phyloP scores from a whole-genome alignment of 2,329 filamentous ascomycete species.

The Diatrype stigma region DNA sequence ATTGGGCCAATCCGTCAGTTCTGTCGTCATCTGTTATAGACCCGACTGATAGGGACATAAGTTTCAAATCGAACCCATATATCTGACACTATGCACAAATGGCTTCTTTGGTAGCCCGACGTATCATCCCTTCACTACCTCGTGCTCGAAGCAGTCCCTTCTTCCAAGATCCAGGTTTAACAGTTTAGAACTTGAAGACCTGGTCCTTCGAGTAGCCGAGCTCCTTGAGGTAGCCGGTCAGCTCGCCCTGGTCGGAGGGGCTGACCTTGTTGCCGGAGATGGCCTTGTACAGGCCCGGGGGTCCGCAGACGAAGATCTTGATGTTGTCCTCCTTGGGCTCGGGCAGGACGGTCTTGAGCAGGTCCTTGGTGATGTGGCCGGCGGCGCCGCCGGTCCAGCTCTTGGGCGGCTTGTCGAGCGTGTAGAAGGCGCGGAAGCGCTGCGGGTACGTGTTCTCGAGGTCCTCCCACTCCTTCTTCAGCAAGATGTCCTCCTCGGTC shows the following conservation, averaged over 20 bases:
- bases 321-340: conserved; percentile 88
- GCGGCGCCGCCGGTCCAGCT: conserved; percentile 66
- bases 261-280: conserved; percentile 86
- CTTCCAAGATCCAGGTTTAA: no score
- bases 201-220: conserved; percentile 83
- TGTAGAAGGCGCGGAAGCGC: conserved; percentile 93
- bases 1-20: no score
- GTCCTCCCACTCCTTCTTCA: conserved; percentile 78
- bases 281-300: conserved; percentile 88
- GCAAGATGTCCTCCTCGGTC: conserved; percentile 81
- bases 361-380: conserved; percentile 83
- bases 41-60: no score
- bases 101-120: no score
- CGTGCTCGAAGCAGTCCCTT: no score
- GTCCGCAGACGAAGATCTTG: conserved; percentile 95
- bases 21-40: no score
- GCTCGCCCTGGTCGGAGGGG: conserved; percentile 90
- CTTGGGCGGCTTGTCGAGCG: conserved; percentile 79
- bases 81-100: no score
- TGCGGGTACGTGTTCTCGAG: conserved; percentile 95
- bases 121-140: no score
- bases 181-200: conserved; percentile 82
- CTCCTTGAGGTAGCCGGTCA: conserved; percentile 76
- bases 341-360: conserved; percentile 90
- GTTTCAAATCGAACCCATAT: no score